Percentiles rank a stretch among this genome's conserved stretches.
Evolutionary conservation across 108 stramenopile species (phyloP).

Genomic region (Stephanodiscus triporus): DNA sequence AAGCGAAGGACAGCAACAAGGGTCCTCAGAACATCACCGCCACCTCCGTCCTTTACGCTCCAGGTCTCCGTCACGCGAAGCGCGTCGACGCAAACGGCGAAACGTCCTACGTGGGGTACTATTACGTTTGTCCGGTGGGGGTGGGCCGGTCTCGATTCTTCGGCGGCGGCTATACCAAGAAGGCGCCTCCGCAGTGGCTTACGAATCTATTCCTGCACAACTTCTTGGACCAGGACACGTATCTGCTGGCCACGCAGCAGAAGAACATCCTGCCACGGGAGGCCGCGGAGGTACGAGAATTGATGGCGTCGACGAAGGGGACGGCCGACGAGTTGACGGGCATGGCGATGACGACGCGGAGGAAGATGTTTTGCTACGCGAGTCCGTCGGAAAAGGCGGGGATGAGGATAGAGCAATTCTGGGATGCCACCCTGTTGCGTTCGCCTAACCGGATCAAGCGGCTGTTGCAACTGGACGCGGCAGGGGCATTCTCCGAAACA

Average conservation of each 20-base stretch:
- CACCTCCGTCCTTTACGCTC: too few relatives aligned
- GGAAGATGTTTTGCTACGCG: constrained; percentile 35
- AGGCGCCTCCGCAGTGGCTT: constrained; percentile 58
- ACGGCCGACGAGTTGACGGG: not conserved
- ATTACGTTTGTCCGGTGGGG: constrained; percentile 57
- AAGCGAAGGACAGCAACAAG: too few relatives aligned
- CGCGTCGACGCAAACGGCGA: too few relatives aligned
- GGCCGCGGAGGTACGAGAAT: constrained; percentile 42
- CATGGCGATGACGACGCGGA: not conserved
- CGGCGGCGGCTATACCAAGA: constrained; percentile 41
- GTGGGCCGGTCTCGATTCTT: constrained; percentile 65
- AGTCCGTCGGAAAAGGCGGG: constrained; percentile 57
- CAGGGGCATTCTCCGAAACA: not conserved
- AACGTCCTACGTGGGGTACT: too few relatives aligned
- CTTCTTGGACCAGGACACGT: constrained; percentile 80
- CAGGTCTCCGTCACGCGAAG: too few relatives aligned
- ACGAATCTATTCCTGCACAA: constrained; percentile 51
- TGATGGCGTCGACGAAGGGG: too few relatives aligned
- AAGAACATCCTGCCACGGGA: constrained; percentile 53
- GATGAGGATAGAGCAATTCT: constrained; percentile 56
- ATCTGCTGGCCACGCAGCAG: constrained; percentile 65
- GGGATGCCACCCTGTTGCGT: constrained; percentile 59
- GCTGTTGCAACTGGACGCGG: constrained; percentile 18
- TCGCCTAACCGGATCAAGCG: constrained; percentile 58
- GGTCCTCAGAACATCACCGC: too few relatives aligned